These are phyloP conservation scores for Avena sativa DNA, from an alignment of 176 grass and related monocot genomes.

Conservation along the genomic window DNA sequence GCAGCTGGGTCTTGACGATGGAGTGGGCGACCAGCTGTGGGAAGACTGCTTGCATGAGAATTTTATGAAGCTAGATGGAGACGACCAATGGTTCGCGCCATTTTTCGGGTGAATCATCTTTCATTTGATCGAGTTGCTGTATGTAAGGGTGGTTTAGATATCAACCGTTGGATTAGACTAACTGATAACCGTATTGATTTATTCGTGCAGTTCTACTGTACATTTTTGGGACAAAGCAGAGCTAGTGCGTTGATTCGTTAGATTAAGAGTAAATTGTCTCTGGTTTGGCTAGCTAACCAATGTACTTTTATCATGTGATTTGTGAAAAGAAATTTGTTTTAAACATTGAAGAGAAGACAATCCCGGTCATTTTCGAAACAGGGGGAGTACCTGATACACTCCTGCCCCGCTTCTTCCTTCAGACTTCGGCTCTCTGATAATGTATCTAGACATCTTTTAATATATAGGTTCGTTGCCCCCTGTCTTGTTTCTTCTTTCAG, in stretches of 20 bases:
- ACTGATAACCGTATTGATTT: not conserved
- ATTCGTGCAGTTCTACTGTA: not conserved
- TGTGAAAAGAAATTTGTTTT: not conserved
- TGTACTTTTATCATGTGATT: not conserved
- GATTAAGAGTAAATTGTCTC: not conserved
- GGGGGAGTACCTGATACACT: too few species aligned
- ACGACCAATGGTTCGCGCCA: conserved; percentile 42
- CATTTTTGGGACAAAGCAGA: not conserved
- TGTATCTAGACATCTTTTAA: too few species aligned
- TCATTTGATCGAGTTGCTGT: not conserved
- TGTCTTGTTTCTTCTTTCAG: conserved; percentile 43
- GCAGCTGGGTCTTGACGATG: conserved; percentile 16
- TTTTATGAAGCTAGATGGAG: conserved; percentile 58
- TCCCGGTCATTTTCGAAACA: too few species aligned
- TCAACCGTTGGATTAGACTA: not conserved
- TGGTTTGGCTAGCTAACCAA: not conserved
- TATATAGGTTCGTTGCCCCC: not conserved
- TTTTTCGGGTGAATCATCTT: conserved; percentile 24
- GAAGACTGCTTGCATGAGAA: conserved; percentile 61
- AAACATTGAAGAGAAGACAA: too few species aligned
- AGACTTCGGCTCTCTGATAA: too few species aligned
- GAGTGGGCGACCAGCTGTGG: conserved; percentile 53
- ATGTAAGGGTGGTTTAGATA: not conserved
- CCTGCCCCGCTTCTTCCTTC: too few species aligned
- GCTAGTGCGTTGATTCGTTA: not conserved